phyloP scores from a whole-genome alignment of 306 rosid genomes.

The Dicorynia guianensis region DNA sequence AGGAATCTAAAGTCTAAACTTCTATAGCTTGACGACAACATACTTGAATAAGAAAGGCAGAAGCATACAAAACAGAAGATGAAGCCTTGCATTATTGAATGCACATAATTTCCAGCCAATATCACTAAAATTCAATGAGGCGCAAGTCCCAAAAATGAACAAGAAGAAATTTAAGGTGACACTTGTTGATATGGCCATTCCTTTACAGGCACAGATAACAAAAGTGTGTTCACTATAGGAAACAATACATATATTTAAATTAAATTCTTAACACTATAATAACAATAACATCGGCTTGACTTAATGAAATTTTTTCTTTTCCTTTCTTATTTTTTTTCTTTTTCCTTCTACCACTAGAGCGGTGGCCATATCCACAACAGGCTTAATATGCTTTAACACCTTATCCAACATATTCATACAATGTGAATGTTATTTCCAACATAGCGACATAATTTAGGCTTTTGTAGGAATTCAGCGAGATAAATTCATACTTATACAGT shows the following conservation, averaged over 20 bases:
- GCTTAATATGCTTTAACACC: no score
- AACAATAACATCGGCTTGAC: no score
- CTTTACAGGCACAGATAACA: constrained; percentile 13
- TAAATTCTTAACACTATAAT: no score
- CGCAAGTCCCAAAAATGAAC: constrained; percentile 12
- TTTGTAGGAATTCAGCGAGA: no score
- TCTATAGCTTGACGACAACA: constrained; percentile 15
- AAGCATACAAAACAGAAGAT: constrained; percentile 27
- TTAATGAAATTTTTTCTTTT: no score
- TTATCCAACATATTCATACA: no score
- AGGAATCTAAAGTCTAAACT: not conserved
- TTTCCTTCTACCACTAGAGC: no score
- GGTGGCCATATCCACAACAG: no score
- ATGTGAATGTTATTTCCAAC: no score
- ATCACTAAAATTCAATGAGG: not conserved
- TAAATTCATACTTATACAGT: not conserved
- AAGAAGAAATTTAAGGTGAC: not conserved
- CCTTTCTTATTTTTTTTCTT: no score
- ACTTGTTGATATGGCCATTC: not conserved
- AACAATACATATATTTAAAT: no score
- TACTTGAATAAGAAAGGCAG: constrained; percentile 1
- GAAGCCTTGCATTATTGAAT: constrained; percentile 12
- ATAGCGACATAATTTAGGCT: no score
- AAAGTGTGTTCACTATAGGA: not conserved
- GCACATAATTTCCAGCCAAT: constrained; percentile 5